These are phyloP conservation scores for Nothophytophthora sp. DNA, from an alignment of 352 stramenopile genomes.

Conservation along the genomic window DNA sequence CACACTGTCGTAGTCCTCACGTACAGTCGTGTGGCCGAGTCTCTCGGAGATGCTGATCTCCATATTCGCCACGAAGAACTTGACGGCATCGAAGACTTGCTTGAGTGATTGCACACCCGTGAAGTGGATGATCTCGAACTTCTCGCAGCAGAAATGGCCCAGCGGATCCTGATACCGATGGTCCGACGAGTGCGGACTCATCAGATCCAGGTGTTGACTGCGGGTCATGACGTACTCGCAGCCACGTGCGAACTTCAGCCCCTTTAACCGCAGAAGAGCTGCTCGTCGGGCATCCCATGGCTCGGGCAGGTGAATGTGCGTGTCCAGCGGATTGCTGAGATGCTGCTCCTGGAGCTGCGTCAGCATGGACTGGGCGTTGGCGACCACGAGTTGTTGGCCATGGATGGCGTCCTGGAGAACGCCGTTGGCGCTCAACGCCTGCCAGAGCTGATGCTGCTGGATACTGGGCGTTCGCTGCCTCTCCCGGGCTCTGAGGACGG, in stretches of 20 bases:
- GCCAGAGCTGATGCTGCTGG: neutral
- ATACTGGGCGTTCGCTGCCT: too few relatives aligned
- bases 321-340: neutral
- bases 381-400: too few relatives aligned
- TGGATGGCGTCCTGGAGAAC: too few relatives aligned
- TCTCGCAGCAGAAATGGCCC: constrained; percentile 37
- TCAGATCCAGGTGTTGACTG: constrained; percentile 10
- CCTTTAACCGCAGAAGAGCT: constrained; percentile 15
- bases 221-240: constrained; percentile 7
- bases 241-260: constrained; percentile 9
- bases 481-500: constrained; percentile 10
- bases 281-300: constrained; percentile 12
- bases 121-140: constrained; percentile 41
- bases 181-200: constrained; percentile 8
- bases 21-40: constrained; percentile 38
- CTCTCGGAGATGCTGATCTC: constrained; percentile 44
- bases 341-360: neutral
- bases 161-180: constrained; percentile 13
- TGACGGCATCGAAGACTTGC: constrained; percentile 33
- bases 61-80: constrained; percentile 35
- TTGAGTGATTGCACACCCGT: constrained; percentile 18
- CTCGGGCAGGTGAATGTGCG: neutral
- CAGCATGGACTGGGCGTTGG: constrained; percentile 22
- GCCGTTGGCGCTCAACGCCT: neutral
- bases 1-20: constrained; percentile 33